These are phyloP conservation scores for Floccularia luteovirens DNA, from an alignment of 768 basidiomycete genomes.

Conservation along the genomic window DNA sequence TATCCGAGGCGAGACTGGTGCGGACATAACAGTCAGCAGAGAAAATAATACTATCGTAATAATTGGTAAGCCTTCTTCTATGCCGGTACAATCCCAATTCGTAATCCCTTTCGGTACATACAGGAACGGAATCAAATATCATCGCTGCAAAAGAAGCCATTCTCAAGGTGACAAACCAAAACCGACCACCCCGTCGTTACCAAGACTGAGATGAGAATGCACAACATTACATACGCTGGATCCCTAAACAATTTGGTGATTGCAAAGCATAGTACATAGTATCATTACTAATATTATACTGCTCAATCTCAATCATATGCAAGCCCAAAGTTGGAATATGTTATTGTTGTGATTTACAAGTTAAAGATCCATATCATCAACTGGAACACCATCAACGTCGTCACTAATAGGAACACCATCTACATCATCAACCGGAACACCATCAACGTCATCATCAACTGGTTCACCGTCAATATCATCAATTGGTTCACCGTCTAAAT, in stretches of 20 bases:
- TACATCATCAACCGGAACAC: no score
- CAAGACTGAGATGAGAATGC: slow-evolving; percentile 13
- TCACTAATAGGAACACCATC: slow-evolving; percentile 32
- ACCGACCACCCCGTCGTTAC: slow-evolving; percentile 32
- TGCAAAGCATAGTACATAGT: no score
- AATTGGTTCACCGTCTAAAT: slow-evolving; percentile 44
- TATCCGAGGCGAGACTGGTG: slow-evolving; percentile 81
- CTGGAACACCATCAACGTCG: slow-evolving; percentile 33
- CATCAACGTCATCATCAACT: slow-evolving; percentile 19
- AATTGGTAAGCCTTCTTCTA: slow-evolving; percentile 47
- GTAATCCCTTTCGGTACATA: neutral
- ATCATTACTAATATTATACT: neutral
- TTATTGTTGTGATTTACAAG: no score
- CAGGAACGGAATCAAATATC: slow-evolving; percentile 66
- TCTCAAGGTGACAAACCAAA: slow-evolving; percentile 43
- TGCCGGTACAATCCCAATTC: slow-evolving; percentile 5
- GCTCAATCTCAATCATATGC: slow-evolving; percentile 1
- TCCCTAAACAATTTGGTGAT: no score
- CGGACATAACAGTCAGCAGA: slow-evolving; percentile 86
- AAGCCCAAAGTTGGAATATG: no score
- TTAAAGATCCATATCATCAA: slow-evolving; percentile 31
- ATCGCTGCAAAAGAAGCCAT: slow-evolving; percentile 73
- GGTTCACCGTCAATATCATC: slow-evolving; percentile 48
- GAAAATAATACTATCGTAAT: slow-evolving; percentile 86
- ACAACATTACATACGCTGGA: no score